Evolutionary conservation across 2,329 filamentous ascomycete genomes (phyloP).

Genomic region (Xylaria sp.): DNA sequence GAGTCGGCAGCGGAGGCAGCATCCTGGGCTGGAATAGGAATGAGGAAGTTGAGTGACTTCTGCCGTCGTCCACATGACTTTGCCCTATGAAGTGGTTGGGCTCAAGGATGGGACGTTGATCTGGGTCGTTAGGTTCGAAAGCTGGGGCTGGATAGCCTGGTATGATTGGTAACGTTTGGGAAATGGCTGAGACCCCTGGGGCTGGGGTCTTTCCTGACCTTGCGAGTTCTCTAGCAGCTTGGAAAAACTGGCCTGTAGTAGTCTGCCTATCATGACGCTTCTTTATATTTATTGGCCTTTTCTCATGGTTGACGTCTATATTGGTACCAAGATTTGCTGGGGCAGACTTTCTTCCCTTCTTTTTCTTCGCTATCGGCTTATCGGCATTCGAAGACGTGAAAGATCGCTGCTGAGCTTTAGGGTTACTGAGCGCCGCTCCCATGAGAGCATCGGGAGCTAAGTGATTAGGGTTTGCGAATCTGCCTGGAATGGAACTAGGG

Average conservation of each 20-base stretch:
- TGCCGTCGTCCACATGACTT: slow-evolving; percentile 62
- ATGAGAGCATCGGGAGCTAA: neutral
- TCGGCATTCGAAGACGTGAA: neutral
- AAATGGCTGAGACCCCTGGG: slow-evolving; percentile 33
- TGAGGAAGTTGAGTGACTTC: slow-evolving; percentile 26
- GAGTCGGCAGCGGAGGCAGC: slow-evolving; percentile 16
- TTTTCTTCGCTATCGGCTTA: slow-evolving; percentile 37
- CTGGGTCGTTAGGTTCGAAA: neutral
- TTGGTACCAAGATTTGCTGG: slow-evolving; percentile 48
- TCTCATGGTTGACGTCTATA: slow-evolving; percentile 4
- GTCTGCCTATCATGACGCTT: slow-evolving; percentile 33
- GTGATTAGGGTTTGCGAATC: neutral
- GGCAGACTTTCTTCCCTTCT: slow-evolving; percentile 55
- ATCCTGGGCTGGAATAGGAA: slow-evolving; percentile 24
- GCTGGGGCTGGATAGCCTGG: slow-evolving; percentile 9
- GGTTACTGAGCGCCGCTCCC: neutral
- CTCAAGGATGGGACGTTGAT: neutral
- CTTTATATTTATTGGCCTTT: slow-evolving; percentile 23
- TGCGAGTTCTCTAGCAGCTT: slow-evolving; percentile 43
- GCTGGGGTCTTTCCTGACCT: slow-evolving; percentile 42
- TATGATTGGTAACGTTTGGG: slow-evolving; percentile 27
- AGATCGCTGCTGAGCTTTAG: neutral
- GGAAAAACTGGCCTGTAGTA: slow-evolving; percentile 43
- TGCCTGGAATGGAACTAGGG: neutral
- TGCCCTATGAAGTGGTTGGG: slow-evolving; percentile 33